Conservation (phyloP, 139 green algal genomes). For the Medakamo hakoo region DNA sequence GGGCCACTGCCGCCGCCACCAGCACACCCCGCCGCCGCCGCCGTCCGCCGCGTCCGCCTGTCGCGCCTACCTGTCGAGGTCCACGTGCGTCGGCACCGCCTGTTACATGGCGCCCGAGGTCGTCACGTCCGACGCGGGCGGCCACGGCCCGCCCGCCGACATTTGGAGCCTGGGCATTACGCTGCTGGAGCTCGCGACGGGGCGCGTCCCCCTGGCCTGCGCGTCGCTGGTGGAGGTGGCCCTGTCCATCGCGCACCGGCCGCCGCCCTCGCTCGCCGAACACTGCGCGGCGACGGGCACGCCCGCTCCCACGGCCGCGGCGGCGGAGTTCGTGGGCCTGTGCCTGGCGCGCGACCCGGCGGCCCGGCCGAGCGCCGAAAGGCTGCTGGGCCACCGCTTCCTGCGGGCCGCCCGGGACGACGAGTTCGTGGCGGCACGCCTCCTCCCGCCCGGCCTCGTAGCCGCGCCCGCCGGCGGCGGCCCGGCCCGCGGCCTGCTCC, state of each 20-base stretch:
- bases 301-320: too few species aligned
- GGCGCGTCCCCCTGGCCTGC: conserved; percentile 88
- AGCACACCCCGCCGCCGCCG: too few species aligned
- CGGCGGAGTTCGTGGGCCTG: neutral
- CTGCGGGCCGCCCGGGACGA: neutral
- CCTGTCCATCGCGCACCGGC: neutral
- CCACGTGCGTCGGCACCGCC: conserved; percentile 78
- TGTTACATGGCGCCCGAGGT: conserved; percentile 99
- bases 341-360: neutral
- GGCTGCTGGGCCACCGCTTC: neutral
- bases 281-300: neutral
- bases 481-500: too few species aligned
- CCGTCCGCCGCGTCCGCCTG: neutral
- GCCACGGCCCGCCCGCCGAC: conserved; percentile 78
- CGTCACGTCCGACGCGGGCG: conserved; percentile 61
- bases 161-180: conserved; percentile 99
- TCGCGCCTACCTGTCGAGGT: conserved; percentile 21
- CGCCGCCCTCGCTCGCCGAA: neutral
- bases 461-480: too few species aligned
- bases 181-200: conserved; percentile 91
- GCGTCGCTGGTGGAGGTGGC: neutral
- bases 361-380: neutral
- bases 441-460: neutral
- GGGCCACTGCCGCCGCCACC: neutral
- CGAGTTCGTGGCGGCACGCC: neutral